These are phyloP conservation scores for Agastache rugosa DNA, from an alignment of 257 asterid species.

Conservation along the genomic window DNA sequence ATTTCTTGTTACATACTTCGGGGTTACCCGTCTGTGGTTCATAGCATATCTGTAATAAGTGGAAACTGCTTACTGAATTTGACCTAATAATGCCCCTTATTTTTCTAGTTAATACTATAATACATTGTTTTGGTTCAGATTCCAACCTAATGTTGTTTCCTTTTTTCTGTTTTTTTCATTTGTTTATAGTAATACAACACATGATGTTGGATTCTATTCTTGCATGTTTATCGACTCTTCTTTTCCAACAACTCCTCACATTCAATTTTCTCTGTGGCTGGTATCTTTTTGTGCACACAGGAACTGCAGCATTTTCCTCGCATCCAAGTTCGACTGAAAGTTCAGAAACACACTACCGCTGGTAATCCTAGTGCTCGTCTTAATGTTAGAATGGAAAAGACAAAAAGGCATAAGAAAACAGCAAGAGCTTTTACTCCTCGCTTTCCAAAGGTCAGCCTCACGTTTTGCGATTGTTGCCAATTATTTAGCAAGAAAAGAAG, in stretches of 20 bases:
- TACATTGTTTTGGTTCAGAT: neutral
- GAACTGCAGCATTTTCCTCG: constrained; percentile 79
- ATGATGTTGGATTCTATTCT: neutral
- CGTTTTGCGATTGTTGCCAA: neutral
- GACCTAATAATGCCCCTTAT: neutral
- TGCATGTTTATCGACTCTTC: neutral
- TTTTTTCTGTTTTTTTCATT: neutral
- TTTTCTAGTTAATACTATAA: neutral
- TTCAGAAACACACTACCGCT: constrained; percentile 57
- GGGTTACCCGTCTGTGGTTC: neutral
- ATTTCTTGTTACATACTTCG: neutral
- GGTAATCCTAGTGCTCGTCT: constrained; percentile 45
- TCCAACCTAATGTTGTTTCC: neutral
- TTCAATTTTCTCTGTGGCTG: constrained; percentile 15
- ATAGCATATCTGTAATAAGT: neutral
- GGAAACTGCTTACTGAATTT: neutral
- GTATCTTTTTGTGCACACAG: constrained; percentile 45
- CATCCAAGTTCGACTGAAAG: constrained; percentile 59
- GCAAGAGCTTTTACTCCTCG: constrained; percentile 83
- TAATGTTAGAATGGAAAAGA: constrained; percentile 69
- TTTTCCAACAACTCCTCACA: constrained; percentile 21
- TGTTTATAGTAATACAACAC: neutral
- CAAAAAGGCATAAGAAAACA: constrained; percentile 54
- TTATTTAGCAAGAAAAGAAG: constrained; percentile 24
- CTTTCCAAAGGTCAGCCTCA: constrained; percentile 75